A percentile compares a stretch with the other conserved stretches of the same genome.
These are phyloP conservation scores for Xylaria scruposa DNA, from an alignment of 495 filamentous ascomycete species.

Conservation along the genomic window DNA sequence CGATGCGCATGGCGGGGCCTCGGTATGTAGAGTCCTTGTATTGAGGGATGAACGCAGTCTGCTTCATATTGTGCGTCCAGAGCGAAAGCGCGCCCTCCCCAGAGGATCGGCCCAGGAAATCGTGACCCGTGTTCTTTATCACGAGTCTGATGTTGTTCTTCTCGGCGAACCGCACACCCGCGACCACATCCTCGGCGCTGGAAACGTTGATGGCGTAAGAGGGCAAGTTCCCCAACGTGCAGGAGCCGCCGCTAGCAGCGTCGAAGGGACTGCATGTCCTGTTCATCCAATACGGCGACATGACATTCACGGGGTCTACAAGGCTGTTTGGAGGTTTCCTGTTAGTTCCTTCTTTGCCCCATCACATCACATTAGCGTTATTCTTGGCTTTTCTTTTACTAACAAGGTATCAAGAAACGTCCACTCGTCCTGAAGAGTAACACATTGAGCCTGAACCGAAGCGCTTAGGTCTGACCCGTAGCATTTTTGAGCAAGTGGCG, in stretches of 20 bases:
- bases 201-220: conserved; percentile 58
- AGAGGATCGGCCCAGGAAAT: conserved; percentile 46
- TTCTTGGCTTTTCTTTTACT: neutral
- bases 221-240: conserved; percentile 60
- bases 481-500: neutral
- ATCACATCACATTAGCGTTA: no score
- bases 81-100: conserved; percentile 61
- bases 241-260: conserved; percentile 43
- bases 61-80: conserved; percentile 66
- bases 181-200: conserved; percentile 38
- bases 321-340: neutral
- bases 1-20: conserved; percentile 57
- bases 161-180: conserved; percentile 52
- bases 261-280: conserved; percentile 62
- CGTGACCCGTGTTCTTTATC: conserved; percentile 51
- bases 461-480: neutral
- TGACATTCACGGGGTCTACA: conserved; percentile 39
- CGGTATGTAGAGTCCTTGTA: conserved; percentile 44
- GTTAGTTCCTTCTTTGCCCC: no score
- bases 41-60: conserved; percentile 41
- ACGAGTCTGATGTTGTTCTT: conserved; percentile 45
- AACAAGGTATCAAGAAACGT: neutral
- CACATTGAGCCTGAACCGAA: neutral
- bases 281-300: conserved; percentile 55
- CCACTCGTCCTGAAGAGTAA: neutral